Conservation (phyloP, 2,329 filamentous ascomycete genomes). For the Fusarium sp. region DNA sequence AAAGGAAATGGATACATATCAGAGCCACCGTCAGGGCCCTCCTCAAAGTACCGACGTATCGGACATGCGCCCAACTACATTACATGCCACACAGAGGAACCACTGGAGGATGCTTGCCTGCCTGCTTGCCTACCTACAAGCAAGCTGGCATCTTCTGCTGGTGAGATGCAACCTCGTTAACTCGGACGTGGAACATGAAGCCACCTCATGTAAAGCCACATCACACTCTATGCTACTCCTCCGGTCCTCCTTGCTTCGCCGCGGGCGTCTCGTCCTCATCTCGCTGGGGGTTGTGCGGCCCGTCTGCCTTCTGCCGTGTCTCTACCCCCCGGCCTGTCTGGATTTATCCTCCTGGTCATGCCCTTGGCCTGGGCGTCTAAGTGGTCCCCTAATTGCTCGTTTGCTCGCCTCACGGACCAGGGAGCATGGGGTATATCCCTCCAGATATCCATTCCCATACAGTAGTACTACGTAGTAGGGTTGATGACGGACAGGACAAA, state of each 20-base stretch:
- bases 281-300: slow-evolving; percentile 14
- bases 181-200: slow-evolving; percentile 19
- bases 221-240: slow-evolving; percentile 6
- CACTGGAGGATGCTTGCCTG: slow-evolving; percentile 1
- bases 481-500: neutral
- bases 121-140: neutral
- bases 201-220: slow-evolving; percentile 32
- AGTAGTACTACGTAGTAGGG: neutral
- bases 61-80: neutral
- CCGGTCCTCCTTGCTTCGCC: slow-evolving; percentile 4
- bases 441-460: slow-evolving; percentile 22
- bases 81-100: slow-evolving; percentile 6
- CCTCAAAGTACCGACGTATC: slow-evolving; percentile 17
- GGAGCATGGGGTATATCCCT: slow-evolving; percentile 22
- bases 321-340: slow-evolving; percentile 23
- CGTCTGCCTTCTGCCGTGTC: slow-evolving; percentile 21
- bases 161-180: slow-evolving; percentile 25
- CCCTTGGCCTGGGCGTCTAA: slow-evolving; percentile 31
- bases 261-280: slow-evolving; percentile 6
- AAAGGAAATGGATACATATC: slow-evolving; percentile 4
- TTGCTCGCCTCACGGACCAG: slow-evolving; percentile 41
- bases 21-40: neutral
- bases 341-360: slow-evolving; percentile 32
- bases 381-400: slow-evolving; percentile 32
- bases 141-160: slow-evolving; percentile 6